Conservation (phyloP, 2,329 filamentous ascomycete genomes). For the Xylaria sp. region DNA sequence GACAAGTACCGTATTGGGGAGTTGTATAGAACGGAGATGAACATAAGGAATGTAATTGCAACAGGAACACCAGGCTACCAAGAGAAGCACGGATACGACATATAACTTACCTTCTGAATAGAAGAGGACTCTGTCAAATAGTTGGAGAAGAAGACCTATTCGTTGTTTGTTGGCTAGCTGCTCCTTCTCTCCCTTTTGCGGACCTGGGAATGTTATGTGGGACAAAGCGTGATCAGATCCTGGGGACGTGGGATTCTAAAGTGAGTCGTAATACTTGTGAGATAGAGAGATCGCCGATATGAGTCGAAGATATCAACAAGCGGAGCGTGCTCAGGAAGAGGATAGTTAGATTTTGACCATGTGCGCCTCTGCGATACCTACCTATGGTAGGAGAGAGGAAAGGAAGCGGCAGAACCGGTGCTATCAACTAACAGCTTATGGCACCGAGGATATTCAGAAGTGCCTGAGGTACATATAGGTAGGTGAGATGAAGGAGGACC, state of each 20-base stretch:
- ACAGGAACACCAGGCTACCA: neutral
- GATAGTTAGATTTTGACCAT: neutral
- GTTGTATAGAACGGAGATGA: neutral
- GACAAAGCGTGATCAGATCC: neutral
- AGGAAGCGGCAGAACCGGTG: no score
- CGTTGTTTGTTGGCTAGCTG: neutral
- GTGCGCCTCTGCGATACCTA: neutral
- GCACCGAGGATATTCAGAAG: no score
- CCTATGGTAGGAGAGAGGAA: no score
- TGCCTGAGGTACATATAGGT: no score
- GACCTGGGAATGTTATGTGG: neutral
- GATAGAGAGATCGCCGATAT: neutral
- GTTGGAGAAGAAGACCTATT: neutral
- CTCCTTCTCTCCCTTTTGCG: neutral
- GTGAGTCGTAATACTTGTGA: neutral
- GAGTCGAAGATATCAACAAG: neutral
- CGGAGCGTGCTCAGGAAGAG: neutral
- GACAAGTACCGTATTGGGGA: neutral
- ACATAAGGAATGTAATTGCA: neutral
- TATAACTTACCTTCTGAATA: neutral
- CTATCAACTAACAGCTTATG: no score
- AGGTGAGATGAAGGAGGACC: no score
- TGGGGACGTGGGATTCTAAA: neutral
- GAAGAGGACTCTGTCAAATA: neutral
- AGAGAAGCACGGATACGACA: neutral